These are phyloP conservation scores for Candida dubliniensis DNA, from an alignment of 1,139 yeast species.

Conservation along the genomic window DNA sequence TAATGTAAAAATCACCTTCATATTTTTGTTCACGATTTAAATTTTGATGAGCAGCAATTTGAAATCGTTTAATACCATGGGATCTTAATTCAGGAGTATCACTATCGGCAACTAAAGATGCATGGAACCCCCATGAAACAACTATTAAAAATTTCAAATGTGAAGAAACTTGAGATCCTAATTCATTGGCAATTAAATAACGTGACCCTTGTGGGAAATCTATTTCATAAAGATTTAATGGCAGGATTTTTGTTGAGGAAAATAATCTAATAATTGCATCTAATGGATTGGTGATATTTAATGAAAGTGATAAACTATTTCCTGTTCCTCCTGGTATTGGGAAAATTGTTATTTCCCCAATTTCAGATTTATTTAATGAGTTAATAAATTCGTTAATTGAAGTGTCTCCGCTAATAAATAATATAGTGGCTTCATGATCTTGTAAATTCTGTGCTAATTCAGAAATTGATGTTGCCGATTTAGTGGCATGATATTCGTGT, in stretches of 20 bases:
- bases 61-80: slow-evolving; percentile 66
- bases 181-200: slow-evolving; percentile 24
- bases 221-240: slow-evolving; percentile 57
- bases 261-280: slow-evolving; percentile 45
- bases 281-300: slow-evolving; percentile 43
- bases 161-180: slow-evolving; percentile 15
- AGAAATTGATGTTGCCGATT: slow-evolving; percentile 29
- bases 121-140: slow-evolving; percentile 83
- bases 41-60: slow-evolving; percentile 62
- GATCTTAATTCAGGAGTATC: slow-evolving; percentile 67
- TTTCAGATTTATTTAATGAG: slow-evolving; percentile 25
- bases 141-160: slow-evolving; percentile 61
- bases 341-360: slow-evolving; percentile 31
- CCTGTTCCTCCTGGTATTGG: slow-evolving; percentile 86
- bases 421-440: slow-evolving; percentile 36
- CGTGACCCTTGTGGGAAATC: slow-evolving; percentile 51
- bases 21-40: slow-evolving; percentile 51
- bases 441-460: slow-evolving; percentile 32
- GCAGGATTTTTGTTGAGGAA: slow-evolving; percentile 21
- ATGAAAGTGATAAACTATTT: slow-evolving; percentile 70
- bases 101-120: slow-evolving; percentile 77
- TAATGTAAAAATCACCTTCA: slow-evolving; percentile 35
- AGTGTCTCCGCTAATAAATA: slow-evolving; percentile 84
- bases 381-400: slow-evolving; percentile 77
- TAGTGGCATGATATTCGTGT: slow-evolving; percentile 44